phyloP scores from a whole-genome alignment of 1,139 yeast genomes.

The Petasospora rhodanensis region DNA sequence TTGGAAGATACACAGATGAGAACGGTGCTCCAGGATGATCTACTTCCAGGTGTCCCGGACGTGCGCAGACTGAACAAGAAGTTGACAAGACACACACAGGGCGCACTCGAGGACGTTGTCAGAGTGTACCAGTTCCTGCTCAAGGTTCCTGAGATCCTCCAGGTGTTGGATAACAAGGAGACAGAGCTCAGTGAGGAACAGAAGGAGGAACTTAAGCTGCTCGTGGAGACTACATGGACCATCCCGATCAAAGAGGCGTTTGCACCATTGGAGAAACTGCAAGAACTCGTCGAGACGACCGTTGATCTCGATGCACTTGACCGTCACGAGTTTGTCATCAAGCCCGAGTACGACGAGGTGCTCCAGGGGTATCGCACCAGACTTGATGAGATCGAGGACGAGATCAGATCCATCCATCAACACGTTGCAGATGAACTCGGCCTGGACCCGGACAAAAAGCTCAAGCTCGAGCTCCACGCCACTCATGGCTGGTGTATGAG shows the following conservation, averaged over 20 bases:
- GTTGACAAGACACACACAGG: constrained; percentile 40
- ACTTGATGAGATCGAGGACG: constrained; percentile 49
- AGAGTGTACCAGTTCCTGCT: constrained; percentile 77
- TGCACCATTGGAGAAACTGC: constrained; percentile 56
- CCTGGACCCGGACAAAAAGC: constrained; percentile 79
- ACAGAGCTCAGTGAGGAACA: too few species aligned
- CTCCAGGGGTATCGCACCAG: constrained; percentile 56
- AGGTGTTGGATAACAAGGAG: too few species aligned
- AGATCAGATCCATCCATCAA: constrained; percentile 57
- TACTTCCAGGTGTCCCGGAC: constrained; percentile 76
- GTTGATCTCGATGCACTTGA: constrained; percentile 82
- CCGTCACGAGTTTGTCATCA: constrained; percentile 73
- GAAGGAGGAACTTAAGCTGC: constrained; percentile 26
- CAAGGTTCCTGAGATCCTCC: constrained; percentile 71
- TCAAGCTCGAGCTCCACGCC: constrained; percentile 82
- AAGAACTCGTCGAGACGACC: constrained; percentile 88
- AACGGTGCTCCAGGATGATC: constrained; percentile 60
- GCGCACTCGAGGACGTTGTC: constrained; percentile 81
- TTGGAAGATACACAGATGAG: constrained; percentile 68
- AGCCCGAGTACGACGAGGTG: constrained; percentile 84
- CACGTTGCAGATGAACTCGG: constrained; percentile 69
- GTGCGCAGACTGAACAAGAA: constrained; percentile 70
- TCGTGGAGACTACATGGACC: constrained; percentile 53
- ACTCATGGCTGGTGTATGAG: constrained; percentile 93
- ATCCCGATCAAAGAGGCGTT: constrained; percentile 48